Conservation (phyloP, 1,284 basidiomycete genomes). For the Violaceomyces palustris region DNA sequence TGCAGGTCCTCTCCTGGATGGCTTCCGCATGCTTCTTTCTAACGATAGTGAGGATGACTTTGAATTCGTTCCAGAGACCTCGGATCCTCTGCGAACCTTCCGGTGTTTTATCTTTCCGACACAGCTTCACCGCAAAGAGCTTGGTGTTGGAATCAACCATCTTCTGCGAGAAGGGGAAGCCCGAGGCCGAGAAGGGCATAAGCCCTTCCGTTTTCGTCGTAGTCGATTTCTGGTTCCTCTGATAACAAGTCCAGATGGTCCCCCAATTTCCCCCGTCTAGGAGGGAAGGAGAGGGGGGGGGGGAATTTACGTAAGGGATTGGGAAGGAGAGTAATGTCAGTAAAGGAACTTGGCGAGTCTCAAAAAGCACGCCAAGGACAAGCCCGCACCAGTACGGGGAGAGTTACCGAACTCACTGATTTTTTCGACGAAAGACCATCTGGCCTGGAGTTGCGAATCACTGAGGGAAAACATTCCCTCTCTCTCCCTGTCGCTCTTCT, state of each 20-base stretch:
- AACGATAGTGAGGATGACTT: constrained; percentile 25
- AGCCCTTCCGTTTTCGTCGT: constrained; percentile 7
- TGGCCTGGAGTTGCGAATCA: constrained; percentile 21
- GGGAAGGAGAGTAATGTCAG: neutral
- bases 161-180: constrained; percentile 14
- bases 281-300: too few species aligned
- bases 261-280: constrained; percentile 34
- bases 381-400: too few species aligned
- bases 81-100: constrained; percentile 23
- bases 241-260: constrained; percentile 12
- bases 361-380: neutral
- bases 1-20: constrained; percentile 3
- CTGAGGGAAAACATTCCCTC: constrained; percentile 23
- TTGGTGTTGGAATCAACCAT: constrained; percentile 12
- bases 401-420: constrained; percentile 32
- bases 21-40: constrained; percentile 1
- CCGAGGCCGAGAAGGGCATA: constrained; percentile 13
- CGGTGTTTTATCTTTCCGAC: constrained; percentile 23
- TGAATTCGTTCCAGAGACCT: constrained; percentile 44
- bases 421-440: constrained; percentile 27
- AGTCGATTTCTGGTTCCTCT: constrained; percentile 1
- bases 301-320: neutral
- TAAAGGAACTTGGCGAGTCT: too few species aligned
- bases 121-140: constrained; percentile 33
- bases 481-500: neutral